Evolutionary conservation across 2,329 filamentous ascomycete species (phyloP).

Genomic region (Plectosphaerella sp.): DNA sequence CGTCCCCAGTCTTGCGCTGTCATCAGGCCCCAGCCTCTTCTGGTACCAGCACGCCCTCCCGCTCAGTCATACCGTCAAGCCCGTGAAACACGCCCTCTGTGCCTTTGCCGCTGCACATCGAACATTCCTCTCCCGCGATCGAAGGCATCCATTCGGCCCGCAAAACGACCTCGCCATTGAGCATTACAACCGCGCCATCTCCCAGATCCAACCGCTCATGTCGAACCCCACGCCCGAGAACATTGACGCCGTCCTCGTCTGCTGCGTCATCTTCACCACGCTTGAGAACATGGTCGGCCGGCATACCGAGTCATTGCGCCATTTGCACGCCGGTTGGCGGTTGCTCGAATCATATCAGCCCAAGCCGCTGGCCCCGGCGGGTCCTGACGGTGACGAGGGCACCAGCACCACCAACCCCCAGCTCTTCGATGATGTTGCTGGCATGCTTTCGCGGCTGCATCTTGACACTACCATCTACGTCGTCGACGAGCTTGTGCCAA

Average conservation of each 20-base stretch:
- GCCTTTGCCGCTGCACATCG: no score
- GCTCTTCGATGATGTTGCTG: not conserved
- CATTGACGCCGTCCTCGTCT: constrained; percentile 12
- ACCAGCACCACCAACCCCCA: not conserved
- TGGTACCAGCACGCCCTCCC: no score
- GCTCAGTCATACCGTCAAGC: no score
- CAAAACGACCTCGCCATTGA: constrained; percentile 4
- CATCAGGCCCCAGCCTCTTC: no score
- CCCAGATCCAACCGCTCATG: constrained; percentile 13
- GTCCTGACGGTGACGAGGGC: no score
- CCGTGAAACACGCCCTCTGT: no score
- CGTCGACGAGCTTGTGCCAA: not conserved
- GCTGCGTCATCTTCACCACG: constrained; percentile 18
- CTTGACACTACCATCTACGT: constrained; percentile 12
- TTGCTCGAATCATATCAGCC: constrained; percentile 8
- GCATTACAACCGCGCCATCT: constrained; percentile 16
- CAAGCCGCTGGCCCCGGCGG: not conserved
- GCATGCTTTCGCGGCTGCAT: constrained; percentile 12
- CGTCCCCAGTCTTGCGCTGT: no score
- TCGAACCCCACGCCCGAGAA: constrained; percentile 7
- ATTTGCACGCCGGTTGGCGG: constrained; percentile 12
- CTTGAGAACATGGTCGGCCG: constrained; percentile 15
- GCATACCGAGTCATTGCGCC: constrained; percentile 15
- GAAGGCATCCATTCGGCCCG: no score
- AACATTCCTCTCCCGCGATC: no score